Base-by-base conservation (phyloP, 164 flowering plant species). In the Dillenia suffruticosa region DNA sequence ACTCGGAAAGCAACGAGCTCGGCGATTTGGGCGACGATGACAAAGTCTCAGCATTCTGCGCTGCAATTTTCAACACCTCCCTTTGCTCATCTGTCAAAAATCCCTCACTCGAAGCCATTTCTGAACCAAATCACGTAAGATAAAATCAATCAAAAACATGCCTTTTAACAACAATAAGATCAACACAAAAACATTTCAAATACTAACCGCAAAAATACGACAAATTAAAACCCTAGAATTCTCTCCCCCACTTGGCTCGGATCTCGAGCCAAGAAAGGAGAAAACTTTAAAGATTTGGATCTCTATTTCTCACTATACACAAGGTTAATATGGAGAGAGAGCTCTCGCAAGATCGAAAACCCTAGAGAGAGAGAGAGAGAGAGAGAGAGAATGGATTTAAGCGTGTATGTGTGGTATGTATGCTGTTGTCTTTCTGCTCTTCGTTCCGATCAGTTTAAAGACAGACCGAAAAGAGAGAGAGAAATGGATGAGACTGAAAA, bases 61-160 rank as follows among this genome's bases (percentile, higher is more conserved):
- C 63, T 0, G 97, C 97, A 13, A 79, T 56, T 63, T 82, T 85
- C 77, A 94, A 44, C 80, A 49, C 58, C 68, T 85, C 92, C 79
- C 99, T 76, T 78, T 94, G 99, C 69, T 79, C 96, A 12, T 85
- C 78, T 11, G 97, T 94, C 70, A 94, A 72, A 76, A 94, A 91
- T 19, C 97, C 99, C 73, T 89, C 90, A 12, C 71, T 72, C 16
- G 89, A 77, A 44, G 96, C 87, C 98, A 87, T 91, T 58, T 73
- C 40, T n/a, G 8, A 43, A 47, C 32, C 44, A 4, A 5, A 5
- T 32, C 40, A 32, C 40, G 40, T 32, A 4, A 32, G 6, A 32
- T 32, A 32, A 32, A 32, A 32, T 17, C 52, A 50, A 49, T 44
- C 13, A 56, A 56, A 49, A 64, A 70, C 47, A 57, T 24, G 26